Conservation (phyloP, 805 yeast species). For the Teunomyces funiuensis region DNA sequence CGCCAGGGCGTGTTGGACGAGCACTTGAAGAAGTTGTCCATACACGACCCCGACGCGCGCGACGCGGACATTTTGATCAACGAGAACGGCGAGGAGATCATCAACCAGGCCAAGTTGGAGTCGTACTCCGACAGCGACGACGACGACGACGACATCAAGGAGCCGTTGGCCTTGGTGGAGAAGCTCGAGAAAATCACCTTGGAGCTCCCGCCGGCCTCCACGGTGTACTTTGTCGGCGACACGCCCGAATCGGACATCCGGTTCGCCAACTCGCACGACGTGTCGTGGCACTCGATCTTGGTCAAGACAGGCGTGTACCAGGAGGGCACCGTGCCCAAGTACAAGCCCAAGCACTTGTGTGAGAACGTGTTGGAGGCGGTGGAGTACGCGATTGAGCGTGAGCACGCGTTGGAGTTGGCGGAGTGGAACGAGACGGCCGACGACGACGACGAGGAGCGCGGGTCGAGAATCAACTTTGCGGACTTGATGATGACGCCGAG, state of each 20-base stretch:
- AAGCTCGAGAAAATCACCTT: constrained; percentile 42
- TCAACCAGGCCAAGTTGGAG: constrained; percentile 44
- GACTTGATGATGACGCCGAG: constrained; percentile 48
- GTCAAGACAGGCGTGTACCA: constrained; percentile 88
- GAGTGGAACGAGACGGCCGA: constrained; percentile 63
- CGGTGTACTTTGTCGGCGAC: constrained; percentile 87
- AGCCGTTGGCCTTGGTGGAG: constrained; percentile 19
- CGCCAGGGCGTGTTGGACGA: constrained; percentile 74
- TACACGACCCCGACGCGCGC: constrained; percentile 42
- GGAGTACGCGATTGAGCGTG: constrained; percentile 78
- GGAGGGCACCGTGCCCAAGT: constrained; percentile 75
- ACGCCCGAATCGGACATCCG: constrained; percentile 88
- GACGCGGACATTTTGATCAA: constrained; percentile 44
- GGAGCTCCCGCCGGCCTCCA: constrained; percentile 78
- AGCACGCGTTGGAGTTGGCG: constrained; percentile 65
- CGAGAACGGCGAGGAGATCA: constrained; percentile 45
- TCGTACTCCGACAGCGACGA: constrained; percentile 30
- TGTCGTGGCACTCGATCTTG: constrained; percentile 79
- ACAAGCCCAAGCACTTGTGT: constrained; percentile 72
- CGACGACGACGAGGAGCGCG: constrained; percentile 28
- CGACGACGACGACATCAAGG: constrained; percentile 18
- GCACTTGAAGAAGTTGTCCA: constrained; percentile 57
- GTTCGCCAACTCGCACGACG: constrained; percentile 84
- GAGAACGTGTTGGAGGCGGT: constrained; percentile 81
- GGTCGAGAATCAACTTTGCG: constrained; percentile 40